Conservation (phyloP, 2,329 filamentous ascomycete species). For the Penicillium janthinellum region DNA sequence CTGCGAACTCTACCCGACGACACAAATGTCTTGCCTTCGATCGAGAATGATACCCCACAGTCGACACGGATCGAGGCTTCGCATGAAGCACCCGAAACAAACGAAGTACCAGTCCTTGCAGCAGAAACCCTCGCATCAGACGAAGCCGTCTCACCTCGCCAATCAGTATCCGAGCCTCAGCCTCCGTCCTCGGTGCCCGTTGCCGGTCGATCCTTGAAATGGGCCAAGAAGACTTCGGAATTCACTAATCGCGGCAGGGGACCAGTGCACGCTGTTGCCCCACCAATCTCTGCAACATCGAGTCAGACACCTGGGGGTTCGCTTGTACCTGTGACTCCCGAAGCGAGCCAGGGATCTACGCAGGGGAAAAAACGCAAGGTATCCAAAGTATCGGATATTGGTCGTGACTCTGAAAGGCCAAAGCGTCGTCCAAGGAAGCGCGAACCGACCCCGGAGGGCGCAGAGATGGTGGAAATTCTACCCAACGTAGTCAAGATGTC, state of each 20-base stretch:
- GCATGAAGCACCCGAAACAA: not conserved
- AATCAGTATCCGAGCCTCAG: constrained; percentile 8
- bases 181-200: constrained; percentile 12
- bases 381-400: constrained; percentile 29
- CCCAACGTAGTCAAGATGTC: constrained; percentile 59
- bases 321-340: constrained; percentile 25
- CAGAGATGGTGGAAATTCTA: constrained; percentile 55
- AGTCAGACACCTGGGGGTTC: constrained; percentile 23
- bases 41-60: constrained; percentile 17
- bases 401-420: constrained; percentile 17
- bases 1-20: constrained; percentile 18
- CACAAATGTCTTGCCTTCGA: constrained; percentile 15
- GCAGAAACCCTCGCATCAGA: constrained; percentile 8
- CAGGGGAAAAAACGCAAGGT: constrained; percentile 31
- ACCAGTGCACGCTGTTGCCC: constrained; percentile 23
- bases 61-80: constrained; percentile 5
- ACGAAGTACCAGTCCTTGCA: constrained; percentile 6
- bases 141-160: constrained; percentile 10
- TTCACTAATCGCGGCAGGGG: constrained; percentile 14
- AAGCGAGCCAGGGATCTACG: constrained; percentile 21
- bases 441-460: constrained; percentile 50
- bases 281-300: constrained; percentile 19
- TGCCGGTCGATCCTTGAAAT: constrained; percentile 4
- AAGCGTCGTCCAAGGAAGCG: constrained; percentile 40
- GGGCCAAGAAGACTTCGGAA: constrained; percentile 16